These are phyloP conservation scores for Kodamaea sp. DNA, from an alignment of 1,139 yeast species.

Conservation along the genomic window DNA sequence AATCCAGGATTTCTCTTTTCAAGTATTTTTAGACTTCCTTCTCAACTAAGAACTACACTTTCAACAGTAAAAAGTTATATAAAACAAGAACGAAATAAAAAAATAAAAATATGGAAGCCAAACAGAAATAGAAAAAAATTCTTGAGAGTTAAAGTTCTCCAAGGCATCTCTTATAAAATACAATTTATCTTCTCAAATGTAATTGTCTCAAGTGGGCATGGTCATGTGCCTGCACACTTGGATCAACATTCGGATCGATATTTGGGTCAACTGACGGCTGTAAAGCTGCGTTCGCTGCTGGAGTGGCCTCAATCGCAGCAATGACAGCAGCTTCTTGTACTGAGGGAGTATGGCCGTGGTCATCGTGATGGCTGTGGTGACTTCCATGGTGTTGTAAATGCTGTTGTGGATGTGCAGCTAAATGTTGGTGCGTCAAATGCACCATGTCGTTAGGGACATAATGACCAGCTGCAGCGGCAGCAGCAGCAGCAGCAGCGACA, in stretches of 20 bases:
- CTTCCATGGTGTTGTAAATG: conserved; percentile 13
- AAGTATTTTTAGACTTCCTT: too few relatives aligned
- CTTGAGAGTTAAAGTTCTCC: too few relatives aligned
- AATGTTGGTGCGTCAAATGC: conserved; percentile 17
- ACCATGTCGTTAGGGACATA: conserved; percentile 23
- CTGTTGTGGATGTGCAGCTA: conserved; percentile 12
- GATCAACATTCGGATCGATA: conserved; percentile 46
- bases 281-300: conserved; percentile 31
- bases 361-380: conserved; percentile 20
- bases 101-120: neutral
- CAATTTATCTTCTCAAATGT: conserved; percentile 12
- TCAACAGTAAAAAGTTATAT: conserved; percentile 4
- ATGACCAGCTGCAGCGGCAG: conserved; percentile 15
- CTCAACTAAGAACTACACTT: too few relatives aligned
- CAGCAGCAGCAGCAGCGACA: conserved; percentile 11
- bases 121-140: too few relatives aligned
- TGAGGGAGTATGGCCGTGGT: conserved; percentile 29
- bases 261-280: conserved; percentile 38
- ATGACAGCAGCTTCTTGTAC: conserved; percentile 45
- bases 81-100: conserved; percentile 10
- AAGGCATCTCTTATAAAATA: too few relatives aligned
- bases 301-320: conserved; percentile 43
- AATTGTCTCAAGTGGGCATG: conserved; percentile 27
- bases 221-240: conserved; percentile 44
- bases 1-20: too few relatives aligned